phyloP scores from a whole-genome alignment of 768 basidiomycete genomes.

The Mycena vitilis region DNA sequence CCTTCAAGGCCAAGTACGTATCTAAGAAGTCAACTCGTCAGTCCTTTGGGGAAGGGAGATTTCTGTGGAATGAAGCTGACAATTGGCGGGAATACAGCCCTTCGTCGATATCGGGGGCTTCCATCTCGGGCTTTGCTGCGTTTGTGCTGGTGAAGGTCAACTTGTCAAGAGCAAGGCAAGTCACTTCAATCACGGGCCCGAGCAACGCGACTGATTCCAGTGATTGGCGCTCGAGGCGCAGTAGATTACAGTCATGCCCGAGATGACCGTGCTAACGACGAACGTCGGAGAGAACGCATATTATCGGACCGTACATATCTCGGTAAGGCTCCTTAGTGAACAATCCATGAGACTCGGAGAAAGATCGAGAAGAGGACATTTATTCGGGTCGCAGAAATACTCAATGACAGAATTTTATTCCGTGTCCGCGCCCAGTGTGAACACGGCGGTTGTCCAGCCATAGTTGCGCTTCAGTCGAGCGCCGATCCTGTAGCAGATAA shows the following conservation, averaged over 20 bases:
- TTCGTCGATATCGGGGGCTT: constrained; percentile 73
- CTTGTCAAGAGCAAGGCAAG: neutral
- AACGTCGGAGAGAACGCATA: too few relatives aligned
- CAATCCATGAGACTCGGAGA: too few relatives aligned
- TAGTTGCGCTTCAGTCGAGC: constrained; percentile 24
- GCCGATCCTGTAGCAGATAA: constrained; percentile 11
- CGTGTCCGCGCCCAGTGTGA: constrained; percentile 4
- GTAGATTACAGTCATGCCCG: too few relatives aligned
- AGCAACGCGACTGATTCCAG: neutral
- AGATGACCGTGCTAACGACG: too few relatives aligned
- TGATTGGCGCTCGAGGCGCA: too few relatives aligned
- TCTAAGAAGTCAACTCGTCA: constrained; percentile 47
- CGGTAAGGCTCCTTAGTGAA: too few relatives aligned
- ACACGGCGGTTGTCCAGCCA: constrained; percentile 16
- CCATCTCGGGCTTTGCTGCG: neutral
- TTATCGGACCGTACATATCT: too few relatives aligned
- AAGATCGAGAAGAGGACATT: too few relatives aligned
- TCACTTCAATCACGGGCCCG: neutral
- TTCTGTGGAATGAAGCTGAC: constrained; percentile 58
- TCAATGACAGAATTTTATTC: neutral
- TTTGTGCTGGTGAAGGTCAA: neutral
- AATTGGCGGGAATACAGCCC: constrained; percentile 94
- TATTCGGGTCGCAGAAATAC: too few relatives aligned
- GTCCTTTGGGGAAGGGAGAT: constrained; percentile 13
- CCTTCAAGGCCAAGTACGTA: constrained; percentile 98